Evolutionary conservation across 192 early-diverging fungal species (phyloP).

Genomic region (Umbelopsis vinacea): DNA sequence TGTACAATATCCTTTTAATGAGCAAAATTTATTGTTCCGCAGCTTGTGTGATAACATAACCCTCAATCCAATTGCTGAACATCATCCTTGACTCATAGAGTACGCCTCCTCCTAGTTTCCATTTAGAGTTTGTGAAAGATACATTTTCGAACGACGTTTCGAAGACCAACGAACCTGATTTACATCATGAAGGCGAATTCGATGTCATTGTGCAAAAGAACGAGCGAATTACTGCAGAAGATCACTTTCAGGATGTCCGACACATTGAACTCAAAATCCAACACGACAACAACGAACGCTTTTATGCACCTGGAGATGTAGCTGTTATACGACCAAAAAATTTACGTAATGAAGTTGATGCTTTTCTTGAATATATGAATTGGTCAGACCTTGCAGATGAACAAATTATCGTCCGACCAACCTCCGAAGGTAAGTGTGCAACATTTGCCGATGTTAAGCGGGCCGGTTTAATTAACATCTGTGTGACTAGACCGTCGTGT

Average conservation of each 20-base stretch:
- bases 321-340: conserved; percentile 79
- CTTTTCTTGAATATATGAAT: conserved; percentile 69
- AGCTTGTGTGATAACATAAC: not conserved
- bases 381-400: conserved; percentile 73
- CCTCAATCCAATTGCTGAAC: not conserved
- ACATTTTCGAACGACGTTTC: not conserved
- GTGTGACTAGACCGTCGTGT: conserved; percentile 46
- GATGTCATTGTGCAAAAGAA: conserved; percentile 54
- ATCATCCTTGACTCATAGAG: not conserved
- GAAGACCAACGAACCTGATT: not conserved
- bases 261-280: conserved; percentile 66
- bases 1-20: conserved; percentile 45
- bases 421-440: conserved; percentile 42
- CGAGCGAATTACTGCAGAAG: conserved; percentile 69
- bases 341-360: conserved; percentile 64
- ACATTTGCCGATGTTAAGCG: not conserved
- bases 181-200: conserved; percentile 33
- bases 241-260: conserved; percentile 95
- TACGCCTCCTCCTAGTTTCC: conserved; percentile 45
- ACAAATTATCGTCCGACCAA: conserved; percentile 56
- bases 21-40: not conserved
- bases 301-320: conserved; percentile 82
- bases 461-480: not conserved
- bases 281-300: not conserved
- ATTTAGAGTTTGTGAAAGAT: conserved; percentile 48